Evolutionary conservation across 2,329 filamentous ascomycete species (phyloP).

Genomic region (Fusarium robinianum): DNA sequence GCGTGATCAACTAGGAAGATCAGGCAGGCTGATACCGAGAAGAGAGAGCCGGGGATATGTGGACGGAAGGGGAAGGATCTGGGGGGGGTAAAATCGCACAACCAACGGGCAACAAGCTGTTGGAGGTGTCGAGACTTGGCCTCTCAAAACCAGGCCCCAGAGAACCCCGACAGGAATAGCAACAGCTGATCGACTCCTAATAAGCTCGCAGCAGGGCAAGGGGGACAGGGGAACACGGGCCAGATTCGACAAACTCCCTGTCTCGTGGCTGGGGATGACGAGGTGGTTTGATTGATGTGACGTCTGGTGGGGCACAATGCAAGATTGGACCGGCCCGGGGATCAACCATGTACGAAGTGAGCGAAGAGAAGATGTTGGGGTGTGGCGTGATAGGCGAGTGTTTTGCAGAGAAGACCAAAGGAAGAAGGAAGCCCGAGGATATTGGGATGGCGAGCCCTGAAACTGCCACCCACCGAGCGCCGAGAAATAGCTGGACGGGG

Average conservation of each 20-base stretch:
- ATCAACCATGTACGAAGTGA: conserved; percentile 5
- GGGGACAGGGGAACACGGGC: conserved; percentile 20
- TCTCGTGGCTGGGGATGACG: conserved; percentile 31
- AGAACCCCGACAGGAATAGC: conserved; percentile 16
- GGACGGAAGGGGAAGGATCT: too few species aligned
- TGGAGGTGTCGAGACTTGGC: conserved; percentile 8
- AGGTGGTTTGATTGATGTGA: conserved; percentile 35
- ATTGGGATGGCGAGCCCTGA: too few species aligned
- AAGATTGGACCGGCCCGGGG: conserved; percentile 9
- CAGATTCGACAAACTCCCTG: conserved; percentile 24
- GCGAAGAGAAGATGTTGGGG: background rate
- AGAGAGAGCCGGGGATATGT: too few species aligned
- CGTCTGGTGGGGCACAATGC: conserved; percentile 24
- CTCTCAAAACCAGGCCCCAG: conserved; percentile 9
- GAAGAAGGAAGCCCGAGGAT: too few species aligned
- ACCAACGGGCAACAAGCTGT: too few species aligned
- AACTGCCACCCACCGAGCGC: too few species aligned
- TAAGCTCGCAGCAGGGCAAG: conserved; percentile 24
- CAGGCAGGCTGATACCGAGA: conserved; percentile 4
- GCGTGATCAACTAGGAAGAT: conserved; percentile 11
- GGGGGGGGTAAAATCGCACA: too few species aligned
- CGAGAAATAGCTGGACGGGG: too few species aligned
- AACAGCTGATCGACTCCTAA: conserved; percentile 24
- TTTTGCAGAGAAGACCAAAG: too few species aligned
- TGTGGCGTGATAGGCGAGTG: too few species aligned